Evolutionary conservation across 2,329 filamentous ascomycete species (phyloP).

Genomic region (Penicillium sp.): DNA sequence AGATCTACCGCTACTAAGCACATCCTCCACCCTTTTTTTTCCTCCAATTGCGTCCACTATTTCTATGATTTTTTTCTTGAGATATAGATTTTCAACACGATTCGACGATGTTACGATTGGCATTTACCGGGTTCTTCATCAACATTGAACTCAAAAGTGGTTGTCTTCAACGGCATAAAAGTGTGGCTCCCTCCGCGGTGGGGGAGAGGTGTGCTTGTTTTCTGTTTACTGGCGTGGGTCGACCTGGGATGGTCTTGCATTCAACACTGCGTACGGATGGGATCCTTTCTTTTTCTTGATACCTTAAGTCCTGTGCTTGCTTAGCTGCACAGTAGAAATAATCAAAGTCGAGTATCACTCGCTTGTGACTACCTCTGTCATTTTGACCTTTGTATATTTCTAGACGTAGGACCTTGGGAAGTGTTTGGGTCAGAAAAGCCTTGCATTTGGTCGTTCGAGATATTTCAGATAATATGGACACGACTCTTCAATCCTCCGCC

Average conservation of each 20-base stretch:
- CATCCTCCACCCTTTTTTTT: conserved; percentile 20
- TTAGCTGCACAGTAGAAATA: neutral
- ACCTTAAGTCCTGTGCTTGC: conserved; percentile 16
- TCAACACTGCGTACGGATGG: conserved; percentile 35
- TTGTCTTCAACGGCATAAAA: conserved; percentile 62
- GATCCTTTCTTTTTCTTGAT: conserved; percentile 26
- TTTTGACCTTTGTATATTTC: neutral
- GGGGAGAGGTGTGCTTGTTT: conserved; percentile 29
- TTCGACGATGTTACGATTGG: conserved; percentile 60
- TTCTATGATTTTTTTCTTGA: conserved; percentile 28
- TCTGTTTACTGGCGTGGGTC: conserved; percentile 30
- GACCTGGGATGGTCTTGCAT: conserved; percentile 38
- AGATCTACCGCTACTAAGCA: conserved; percentile 69
- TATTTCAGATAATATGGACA: neutral
- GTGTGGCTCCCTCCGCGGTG: conserved; percentile 32
- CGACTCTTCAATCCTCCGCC: neutral
- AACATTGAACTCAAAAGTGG: conserved; percentile 50
- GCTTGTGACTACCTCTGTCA: neutral
- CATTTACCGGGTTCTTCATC: conserved; percentile 46
- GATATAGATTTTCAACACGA: conserved; percentile 54
- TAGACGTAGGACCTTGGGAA: neutral
- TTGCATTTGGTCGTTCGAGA: neutral
- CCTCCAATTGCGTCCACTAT: conserved; percentile 32
- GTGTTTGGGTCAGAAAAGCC: neutral
- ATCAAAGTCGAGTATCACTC: neutral